Conservation (phyloP, 2,329 filamentous ascomycete species). For the Aspergillus niger region DNA sequence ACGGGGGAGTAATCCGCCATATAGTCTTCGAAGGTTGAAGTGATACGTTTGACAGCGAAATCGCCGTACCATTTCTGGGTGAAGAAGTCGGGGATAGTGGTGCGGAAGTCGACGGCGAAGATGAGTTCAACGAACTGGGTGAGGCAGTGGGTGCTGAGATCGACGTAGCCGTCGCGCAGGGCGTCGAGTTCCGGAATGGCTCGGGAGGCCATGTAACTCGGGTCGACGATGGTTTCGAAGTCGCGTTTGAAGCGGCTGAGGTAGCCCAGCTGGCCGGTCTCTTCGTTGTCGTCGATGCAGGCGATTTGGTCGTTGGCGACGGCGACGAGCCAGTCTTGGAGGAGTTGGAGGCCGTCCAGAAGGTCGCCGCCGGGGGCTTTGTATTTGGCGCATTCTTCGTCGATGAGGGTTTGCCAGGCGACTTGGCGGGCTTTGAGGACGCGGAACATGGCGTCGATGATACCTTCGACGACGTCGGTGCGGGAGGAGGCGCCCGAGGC, state of each 20-base stretch:
- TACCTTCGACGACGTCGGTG: conserved; percentile 87
- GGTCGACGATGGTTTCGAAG: conserved; percentile 76
- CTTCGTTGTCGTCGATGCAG: conserved; percentile 85
- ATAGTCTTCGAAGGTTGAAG: conserved; percentile 94
- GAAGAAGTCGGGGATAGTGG: conserved; percentile 86
- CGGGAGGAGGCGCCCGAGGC: conserved; percentile 83
- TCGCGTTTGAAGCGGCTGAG: conserved; percentile 83
- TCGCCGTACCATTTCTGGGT: conserved; percentile 84
- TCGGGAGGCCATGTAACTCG: conserved; percentile 72
- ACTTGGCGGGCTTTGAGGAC: conserved; percentile 80
- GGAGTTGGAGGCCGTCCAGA: conserved; percentile 69
- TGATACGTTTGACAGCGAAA: conserved; percentile 89
- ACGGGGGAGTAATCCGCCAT: conserved; percentile 81
- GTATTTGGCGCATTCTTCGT: conserved; percentile 79
- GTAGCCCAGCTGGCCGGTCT: conserved; percentile 77
- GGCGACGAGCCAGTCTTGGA: conserved; percentile 90
- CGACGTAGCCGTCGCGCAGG: conserved; percentile 88
- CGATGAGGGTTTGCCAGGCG: conserved; percentile 83
- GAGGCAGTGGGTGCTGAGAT: conserved; percentile 91
- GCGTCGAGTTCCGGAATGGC: conserved; percentile 71
- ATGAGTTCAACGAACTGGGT: conserved; percentile 82
- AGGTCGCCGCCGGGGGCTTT: conserved; percentile 53
- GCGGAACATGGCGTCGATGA: conserved; percentile 93
- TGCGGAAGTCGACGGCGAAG: conserved; percentile 84
- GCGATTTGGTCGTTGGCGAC: conserved; percentile 98